Percentiles rank a stretch among this genome's conserved stretches.
Conservation (phyloP, 129 eudicot genomes). For the Lactuca saligna region DNA sequence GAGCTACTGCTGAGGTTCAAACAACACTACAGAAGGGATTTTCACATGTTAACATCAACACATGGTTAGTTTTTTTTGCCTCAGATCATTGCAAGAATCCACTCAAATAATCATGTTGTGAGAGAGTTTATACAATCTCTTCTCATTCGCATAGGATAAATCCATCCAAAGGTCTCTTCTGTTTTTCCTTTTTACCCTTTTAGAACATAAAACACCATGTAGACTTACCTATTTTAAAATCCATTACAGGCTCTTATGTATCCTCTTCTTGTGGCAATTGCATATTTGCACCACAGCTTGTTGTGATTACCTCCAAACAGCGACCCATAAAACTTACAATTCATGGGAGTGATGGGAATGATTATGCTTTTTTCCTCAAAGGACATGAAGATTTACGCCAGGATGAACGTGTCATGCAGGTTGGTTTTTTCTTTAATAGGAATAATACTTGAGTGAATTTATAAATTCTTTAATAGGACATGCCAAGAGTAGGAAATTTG, state of each 20-base stretch:
- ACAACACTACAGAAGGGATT: constrained; percentile 63
- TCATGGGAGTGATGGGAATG: constrained; percentile 93
- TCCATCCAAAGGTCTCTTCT: constrained; percentile 86
- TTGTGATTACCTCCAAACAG: constrained; percentile 93
- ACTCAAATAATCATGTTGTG: no score
- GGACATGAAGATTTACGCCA: constrained; percentile 98
- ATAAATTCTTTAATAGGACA: no score
- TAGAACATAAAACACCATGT: background rate
- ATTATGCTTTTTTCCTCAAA: constrained; percentile 86
- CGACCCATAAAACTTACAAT: constrained; percentile 94
- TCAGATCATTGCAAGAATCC: no score
- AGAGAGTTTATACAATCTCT: no score
- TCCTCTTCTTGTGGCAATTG: constrained; percentile 94
- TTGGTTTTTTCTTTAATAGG: constrained; percentile 1
- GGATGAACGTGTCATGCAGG: constrained; percentile 99
- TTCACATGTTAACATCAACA: no score
- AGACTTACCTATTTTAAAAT: constrained; percentile 2
- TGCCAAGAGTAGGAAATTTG: no score
- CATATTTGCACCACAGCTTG: constrained; percentile 81
- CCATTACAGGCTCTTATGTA: constrained; percentile 92
- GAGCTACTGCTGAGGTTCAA: constrained; percentile 85
- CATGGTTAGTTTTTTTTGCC: constrained; percentile 63
- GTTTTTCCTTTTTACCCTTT: background rate
- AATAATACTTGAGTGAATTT: no score
- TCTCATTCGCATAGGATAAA: constrained; percentile 46